Percentiles rank a stretch among this genome's conserved stretches.
phyloP scores from a whole-genome alignment of 192 early-diverging fungal species.

The Podila minutissima region DNA sequence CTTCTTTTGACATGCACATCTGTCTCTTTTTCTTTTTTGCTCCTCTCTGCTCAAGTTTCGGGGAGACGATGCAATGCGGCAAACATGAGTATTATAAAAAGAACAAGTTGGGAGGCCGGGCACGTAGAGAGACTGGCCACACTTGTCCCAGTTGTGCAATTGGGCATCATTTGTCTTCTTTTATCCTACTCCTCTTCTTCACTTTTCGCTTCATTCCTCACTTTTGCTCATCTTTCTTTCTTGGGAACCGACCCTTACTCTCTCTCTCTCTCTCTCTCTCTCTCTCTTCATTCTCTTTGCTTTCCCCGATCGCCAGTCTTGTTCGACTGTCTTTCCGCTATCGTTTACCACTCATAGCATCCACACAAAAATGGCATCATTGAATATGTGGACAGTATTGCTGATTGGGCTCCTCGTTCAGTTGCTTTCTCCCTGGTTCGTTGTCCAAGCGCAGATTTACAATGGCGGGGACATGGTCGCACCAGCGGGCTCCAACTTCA shows the following conservation, averaged over 20 bases:
- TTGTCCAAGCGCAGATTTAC: not conserved
- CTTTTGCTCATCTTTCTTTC: not conserved
- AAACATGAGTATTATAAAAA: too few species aligned
- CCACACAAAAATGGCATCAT: constrained; percentile 8
- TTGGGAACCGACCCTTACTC: not conserved
- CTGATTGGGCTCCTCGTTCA: not conserved
- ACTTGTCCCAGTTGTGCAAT: not conserved
- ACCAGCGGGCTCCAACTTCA: not conserved
- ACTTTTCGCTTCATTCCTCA: not conserved
- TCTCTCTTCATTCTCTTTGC: not conserved
- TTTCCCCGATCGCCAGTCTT: not conserved
- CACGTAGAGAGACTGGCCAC: not conserved
- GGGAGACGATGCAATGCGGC: not conserved
- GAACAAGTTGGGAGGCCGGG: not conserved
- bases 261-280: not conserved
- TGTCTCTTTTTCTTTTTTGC: not conserved
- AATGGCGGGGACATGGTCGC: not conserved
- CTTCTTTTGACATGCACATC: not conserved
- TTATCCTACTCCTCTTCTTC: not conserved
- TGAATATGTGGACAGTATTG: not conserved
- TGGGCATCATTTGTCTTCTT: not conserved
- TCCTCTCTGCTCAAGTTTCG: not conserved
- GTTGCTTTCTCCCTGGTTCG: not conserved
- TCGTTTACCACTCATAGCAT: not conserved
- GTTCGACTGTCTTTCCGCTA: not conserved